A percentile compares a stretch with the other conserved stretches of the same genome.
Evolutionary conservation across 495 filamentous ascomycete genomes (phyloP).

Genomic region (Baudoinia panamericana): DNA sequence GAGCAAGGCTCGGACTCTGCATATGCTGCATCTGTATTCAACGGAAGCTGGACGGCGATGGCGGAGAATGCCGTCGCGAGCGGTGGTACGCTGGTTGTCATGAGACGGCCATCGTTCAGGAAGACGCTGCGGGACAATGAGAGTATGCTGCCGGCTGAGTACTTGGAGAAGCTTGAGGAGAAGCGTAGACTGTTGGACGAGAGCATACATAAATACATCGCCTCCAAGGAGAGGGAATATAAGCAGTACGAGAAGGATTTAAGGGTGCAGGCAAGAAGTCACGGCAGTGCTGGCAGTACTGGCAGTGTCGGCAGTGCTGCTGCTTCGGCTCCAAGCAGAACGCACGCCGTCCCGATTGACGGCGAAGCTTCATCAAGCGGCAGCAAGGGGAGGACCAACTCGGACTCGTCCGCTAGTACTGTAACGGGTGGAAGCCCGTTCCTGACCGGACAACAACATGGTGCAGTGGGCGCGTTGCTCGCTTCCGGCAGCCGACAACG

Average conservation of each 20-base stretch:
- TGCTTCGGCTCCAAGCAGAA: background rate
- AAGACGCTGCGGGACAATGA: slow-evolving; percentile 4
- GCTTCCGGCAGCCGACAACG: background rate
- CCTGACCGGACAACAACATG: background rate
- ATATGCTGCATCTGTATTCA: too few relatives aligned
- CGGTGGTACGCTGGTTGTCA: background rate
- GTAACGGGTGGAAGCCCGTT: background rate
- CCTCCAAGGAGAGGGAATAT: slow-evolving; percentile 19
- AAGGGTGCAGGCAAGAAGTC: background rate
- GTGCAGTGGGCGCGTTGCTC: slow-evolving; percentile 1
- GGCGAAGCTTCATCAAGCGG: background rate
- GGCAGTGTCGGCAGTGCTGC: background rate
- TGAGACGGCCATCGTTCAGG: slow-evolving; percentile 12
- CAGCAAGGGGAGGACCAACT: slow-evolving; percentile 5
- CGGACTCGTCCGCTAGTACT: background rate
- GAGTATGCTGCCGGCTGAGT: slow-evolving; percentile 12
- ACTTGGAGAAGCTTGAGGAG: slow-evolving; percentile 16
- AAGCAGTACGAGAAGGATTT: slow-evolving; percentile 18
- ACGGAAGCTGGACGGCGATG: too few relatives aligned
- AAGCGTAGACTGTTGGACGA: slow-evolving; percentile 22
- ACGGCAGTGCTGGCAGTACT: background rate
- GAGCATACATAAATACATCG: slow-evolving; percentile 20
- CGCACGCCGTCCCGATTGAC: background rate
- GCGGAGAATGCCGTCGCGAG: slow-evolving; percentile 5
- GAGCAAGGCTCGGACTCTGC: background rate